A percentile compares a stretch with the other conserved stretches of the same genome.
Conservation (phyloP, 1,284 basidiomycete genomes). For the Tylopilus sp. region DNA sequence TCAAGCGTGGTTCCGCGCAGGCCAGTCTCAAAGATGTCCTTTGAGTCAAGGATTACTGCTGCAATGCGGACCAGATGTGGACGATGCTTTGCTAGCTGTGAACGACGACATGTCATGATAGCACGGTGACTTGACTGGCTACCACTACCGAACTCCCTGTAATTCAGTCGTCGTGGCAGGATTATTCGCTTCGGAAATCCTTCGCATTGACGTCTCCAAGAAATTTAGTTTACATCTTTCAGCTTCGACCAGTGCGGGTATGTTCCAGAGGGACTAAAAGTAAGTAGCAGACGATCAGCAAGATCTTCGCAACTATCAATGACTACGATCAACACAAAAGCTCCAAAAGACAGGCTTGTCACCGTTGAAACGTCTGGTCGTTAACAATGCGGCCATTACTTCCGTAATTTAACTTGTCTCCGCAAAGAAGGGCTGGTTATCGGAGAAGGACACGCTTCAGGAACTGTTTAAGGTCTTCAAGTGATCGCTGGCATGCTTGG, state of each 20-base stretch:
- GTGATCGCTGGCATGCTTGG: constrained; percentile 59
- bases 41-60: constrained; percentile 28
- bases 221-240: neutral
- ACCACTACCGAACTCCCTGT: neutral
- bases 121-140: neutral
- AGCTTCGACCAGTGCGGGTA: constrained; percentile 1
- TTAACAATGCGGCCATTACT: neutral
- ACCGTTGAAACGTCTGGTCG: neutral
- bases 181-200: neutral
- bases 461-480: constrained; percentile 56
- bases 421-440: constrained; percentile 3
- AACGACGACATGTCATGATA: neutral
- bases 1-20: constrained; percentile 82
- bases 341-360: neutral
- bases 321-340: neutral
- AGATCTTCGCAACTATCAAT: neutral
- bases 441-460: constrained; percentile 50
- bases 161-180: neutral
- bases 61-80: neutral
- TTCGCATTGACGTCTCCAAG: neutral
- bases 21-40: constrained; percentile 81
- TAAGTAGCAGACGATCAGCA: neutral
- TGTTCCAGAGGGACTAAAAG: neutral
- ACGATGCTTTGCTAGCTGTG: neutral
- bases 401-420: constrained; percentile 1